phyloP scores from a whole-genome alignment of 148 eudicot species.

The Persicaria tinctoria region DNA sequence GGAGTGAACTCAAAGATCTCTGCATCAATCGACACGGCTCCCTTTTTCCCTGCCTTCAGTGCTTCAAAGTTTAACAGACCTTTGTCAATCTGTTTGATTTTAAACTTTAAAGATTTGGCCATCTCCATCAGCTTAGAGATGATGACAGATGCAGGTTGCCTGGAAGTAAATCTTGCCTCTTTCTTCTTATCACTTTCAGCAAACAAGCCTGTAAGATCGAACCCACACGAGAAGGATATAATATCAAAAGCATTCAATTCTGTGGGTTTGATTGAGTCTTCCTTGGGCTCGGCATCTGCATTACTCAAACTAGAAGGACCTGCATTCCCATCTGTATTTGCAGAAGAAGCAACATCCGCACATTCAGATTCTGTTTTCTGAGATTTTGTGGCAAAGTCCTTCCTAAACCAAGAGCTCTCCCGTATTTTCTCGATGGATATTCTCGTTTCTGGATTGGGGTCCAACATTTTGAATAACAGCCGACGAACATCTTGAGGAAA shows the following conservation, averaged over 20 bases:
- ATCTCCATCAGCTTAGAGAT: conserved; percentile 55
- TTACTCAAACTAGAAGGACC: conserved; percentile 22
- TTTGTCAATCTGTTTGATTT: conserved; percentile 45
- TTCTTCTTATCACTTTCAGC: conserved; percentile 36
- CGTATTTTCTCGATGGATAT: conserved; percentile 51
- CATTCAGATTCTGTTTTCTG: conserved; percentile 15
- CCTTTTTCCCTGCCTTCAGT: conserved; percentile 57
- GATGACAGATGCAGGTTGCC: conserved; percentile 47
- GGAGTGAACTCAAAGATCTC: conserved; percentile 69
- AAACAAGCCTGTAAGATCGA: conserved; percentile 57
- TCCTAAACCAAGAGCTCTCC: conserved; percentile 52
- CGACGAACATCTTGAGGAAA: conserved; percentile 43
- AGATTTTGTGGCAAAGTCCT: conserved; percentile 29
- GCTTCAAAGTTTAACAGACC: conserved; percentile 66
- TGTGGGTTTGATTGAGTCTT: conserved; percentile 30
- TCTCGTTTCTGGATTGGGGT: conserved; percentile 60
- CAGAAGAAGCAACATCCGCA: background rate
- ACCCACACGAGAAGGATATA: conserved; percentile 64
- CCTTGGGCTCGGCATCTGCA: conserved; percentile 24
- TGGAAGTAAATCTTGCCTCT: conserved; percentile 60
- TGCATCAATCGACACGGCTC: conserved; percentile 54
- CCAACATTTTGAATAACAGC: conserved; percentile 48
- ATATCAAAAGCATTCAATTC: conserved; percentile 75
- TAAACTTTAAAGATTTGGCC: conserved; percentile 42
- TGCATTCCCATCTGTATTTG: conserved; percentile 25